A percentile compares a stretch with the other conserved stretches of the same genome.
These are phyloP conservation scores for Sclerospora graminicola DNA, from an alignment of 352 stramenopile species.

Conservation along the genomic window DNA sequence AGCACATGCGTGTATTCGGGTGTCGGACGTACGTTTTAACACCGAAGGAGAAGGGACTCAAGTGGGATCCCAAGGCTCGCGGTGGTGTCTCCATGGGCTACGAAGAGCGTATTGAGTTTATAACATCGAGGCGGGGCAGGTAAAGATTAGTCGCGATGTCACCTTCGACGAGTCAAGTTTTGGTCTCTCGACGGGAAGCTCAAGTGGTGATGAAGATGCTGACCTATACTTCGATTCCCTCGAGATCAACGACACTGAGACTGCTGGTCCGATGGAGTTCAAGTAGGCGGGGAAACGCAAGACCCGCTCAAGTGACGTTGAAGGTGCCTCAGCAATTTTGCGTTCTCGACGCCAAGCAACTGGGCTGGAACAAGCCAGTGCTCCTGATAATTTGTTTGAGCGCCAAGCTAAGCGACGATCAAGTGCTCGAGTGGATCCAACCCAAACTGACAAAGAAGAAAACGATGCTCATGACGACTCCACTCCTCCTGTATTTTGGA, in stretches of 20 bases:
- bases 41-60: neutral
- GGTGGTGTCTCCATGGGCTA: neutral
- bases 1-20: slow-evolving; percentile 1
- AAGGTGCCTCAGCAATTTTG: too few species aligned
- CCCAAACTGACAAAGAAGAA: too few species aligned
- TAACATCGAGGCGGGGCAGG: slow-evolving; percentile 1
- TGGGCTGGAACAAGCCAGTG: neutral
- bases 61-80: slow-evolving; percentile 1
- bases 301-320: neutral
- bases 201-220: neutral
- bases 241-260: neutral
- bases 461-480: neutral
- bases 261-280: neutral
- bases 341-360: too few species aligned
- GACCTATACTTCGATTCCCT: neutral
- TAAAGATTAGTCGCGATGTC: neutral
- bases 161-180: neutral
- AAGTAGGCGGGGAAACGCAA: neutral
- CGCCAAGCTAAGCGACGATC: neutral
- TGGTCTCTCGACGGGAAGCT: neutral
- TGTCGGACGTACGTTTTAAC: neutral
- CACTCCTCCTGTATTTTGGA: neutral
- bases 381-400: neutral
- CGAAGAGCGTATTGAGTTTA: neutral
- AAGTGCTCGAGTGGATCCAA: too few species aligned